A percentile compares a stretch with the other conserved stretches of the same genome.
Conservation (phyloP, 495 filamentous ascomycete species). For the Xylaria curta region DNA sequence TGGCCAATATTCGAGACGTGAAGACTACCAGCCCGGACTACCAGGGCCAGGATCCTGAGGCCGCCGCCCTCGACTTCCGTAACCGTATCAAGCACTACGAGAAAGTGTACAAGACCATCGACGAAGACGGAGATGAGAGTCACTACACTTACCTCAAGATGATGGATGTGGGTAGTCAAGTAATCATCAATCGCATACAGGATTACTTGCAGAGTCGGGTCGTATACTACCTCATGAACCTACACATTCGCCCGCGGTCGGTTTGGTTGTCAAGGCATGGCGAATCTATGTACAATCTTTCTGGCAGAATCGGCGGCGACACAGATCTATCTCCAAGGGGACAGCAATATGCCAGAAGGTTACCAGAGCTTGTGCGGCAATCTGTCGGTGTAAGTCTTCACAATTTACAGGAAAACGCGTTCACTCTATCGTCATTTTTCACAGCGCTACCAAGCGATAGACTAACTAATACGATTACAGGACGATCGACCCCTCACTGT, state of each 20-base stretch:
- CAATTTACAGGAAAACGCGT: not conserved
- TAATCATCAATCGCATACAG: conserved; percentile 96
- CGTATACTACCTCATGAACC: conserved; percentile 97
- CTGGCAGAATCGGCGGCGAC: conserved; percentile 90
- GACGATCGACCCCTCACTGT: conserved; percentile 83
- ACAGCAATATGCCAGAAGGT: conserved; percentile 78
- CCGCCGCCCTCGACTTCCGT: conserved; percentile 87
- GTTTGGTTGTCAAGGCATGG: conserved; percentile 99
- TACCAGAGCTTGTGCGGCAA: conserved; percentile 79
- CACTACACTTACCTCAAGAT: conserved; percentile 93
- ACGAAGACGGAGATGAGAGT: conserved; percentile 74
- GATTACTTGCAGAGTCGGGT: conserved; percentile 95
- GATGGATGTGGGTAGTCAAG: conserved; percentile 92
- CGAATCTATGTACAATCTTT: conserved; percentile 89
- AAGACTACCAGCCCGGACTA: conserved; percentile 98
- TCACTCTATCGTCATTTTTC: not conserved
- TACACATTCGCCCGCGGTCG: conserved; percentile 95
- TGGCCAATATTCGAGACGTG: conserved; percentile 96
- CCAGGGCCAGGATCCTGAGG: conserved; percentile 88
- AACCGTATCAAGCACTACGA: conserved; percentile 96
- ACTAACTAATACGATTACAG: conserved; percentile 33
- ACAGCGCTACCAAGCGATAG: conserved; percentile 10
- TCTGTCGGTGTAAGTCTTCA: conserved; percentile 70
- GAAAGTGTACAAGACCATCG: conserved; percentile 91
- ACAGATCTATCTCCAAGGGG: conserved; percentile 85